Conservation (phyloP, 1,284 basidiomycete species). For the Cutaneotrichosporon sp. region DNA sequence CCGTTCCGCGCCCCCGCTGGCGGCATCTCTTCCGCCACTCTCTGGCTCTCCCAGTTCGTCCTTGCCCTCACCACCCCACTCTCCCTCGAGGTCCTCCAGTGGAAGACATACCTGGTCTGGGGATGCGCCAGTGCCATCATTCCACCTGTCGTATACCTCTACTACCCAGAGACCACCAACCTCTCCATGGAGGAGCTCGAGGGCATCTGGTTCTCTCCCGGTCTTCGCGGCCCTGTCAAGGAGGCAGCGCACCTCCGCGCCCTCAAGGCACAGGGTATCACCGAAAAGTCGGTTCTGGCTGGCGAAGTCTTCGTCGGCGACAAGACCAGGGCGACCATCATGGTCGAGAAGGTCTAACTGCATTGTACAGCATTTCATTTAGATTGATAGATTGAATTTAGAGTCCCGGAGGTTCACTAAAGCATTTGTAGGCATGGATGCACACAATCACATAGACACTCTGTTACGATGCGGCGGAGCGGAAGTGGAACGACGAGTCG, state of each 20-base stretch:
- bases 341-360: neutral
- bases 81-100: conserved; percentile 29
- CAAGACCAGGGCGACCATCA: neutral
- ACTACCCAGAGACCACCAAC: conserved; percentile 40
- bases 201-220: conserved; percentile 17
- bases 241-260: conserved; percentile 19
- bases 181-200: conserved; percentile 39
- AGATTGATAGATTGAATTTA: neutral
- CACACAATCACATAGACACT: neutral
- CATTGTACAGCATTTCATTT: neutral
- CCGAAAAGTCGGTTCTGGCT: neutral
- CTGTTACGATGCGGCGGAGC: neutral
- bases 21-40: conserved; percentile 33
- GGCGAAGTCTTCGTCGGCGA: neutral
- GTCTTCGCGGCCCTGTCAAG: conserved; percentile 13
- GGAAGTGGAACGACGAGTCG: conserved; percentile 7
- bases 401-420: neutral
- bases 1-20: conserved; percentile 37
- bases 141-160: conserved; percentile 36
- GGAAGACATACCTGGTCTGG: conserved; percentile 36
- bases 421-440: neutral
- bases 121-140: conserved; percentile 18
- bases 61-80: conserved; percentile 31
- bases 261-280: conserved; percentile 8
- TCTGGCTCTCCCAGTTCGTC: conserved; percentile 36